These are phyloP conservation scores for Podospora anserina DNA, from an alignment of 495 filamentous ascomycete species.

Conservation along the genomic window DNA sequence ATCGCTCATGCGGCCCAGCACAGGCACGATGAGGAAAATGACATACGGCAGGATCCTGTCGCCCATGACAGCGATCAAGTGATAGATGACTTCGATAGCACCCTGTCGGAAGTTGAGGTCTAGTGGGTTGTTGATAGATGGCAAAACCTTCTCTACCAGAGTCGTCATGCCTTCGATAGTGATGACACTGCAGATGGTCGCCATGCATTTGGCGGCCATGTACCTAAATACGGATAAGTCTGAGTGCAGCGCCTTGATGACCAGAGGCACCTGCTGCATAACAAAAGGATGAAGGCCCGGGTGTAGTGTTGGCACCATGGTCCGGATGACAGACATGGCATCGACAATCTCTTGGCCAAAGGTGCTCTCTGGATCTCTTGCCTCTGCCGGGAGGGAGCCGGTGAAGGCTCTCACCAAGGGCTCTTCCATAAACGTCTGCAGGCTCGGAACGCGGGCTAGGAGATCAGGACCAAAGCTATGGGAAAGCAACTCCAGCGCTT, in stretches of 20 bases:
- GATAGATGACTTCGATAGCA: constrained; percentile 89
- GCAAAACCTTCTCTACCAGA: constrained; percentile 87
- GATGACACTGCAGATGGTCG: constrained; percentile 94
- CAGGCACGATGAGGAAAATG: constrained; percentile 98
- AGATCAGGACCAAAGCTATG: constrained; percentile 71
- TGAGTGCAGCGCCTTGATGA: constrained; percentile 82
- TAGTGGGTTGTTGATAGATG: constrained; percentile 80
- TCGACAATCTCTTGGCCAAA: constrained; percentile 91
- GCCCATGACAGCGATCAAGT: constrained; percentile 97
- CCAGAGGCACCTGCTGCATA: constrained; percentile 74
- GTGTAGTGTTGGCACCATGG: constrained; percentile 80
- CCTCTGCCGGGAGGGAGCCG: constrained; percentile 65
- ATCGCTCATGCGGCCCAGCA: constrained; percentile 98
- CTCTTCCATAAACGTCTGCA: constrained; percentile 72
- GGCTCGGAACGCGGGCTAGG: constrained; percentile 74
- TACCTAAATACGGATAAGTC: constrained; percentile 88
- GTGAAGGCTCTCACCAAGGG: constrained; percentile 73
- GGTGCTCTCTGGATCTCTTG: constrained; percentile 62
- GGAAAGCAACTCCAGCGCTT: constrained; percentile 85
- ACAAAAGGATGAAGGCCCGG: constrained; percentile 71
- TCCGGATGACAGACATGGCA: constrained; percentile 85
- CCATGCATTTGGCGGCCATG: constrained; percentile 94
- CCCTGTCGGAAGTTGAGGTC: constrained; percentile 88
- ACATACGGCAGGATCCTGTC: constrained; percentile 94
- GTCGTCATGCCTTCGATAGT: constrained; percentile 93